phyloP scores from a whole-genome alignment of 1,284 basidiomycete genomes.

The Trametes polyzona region DNA sequence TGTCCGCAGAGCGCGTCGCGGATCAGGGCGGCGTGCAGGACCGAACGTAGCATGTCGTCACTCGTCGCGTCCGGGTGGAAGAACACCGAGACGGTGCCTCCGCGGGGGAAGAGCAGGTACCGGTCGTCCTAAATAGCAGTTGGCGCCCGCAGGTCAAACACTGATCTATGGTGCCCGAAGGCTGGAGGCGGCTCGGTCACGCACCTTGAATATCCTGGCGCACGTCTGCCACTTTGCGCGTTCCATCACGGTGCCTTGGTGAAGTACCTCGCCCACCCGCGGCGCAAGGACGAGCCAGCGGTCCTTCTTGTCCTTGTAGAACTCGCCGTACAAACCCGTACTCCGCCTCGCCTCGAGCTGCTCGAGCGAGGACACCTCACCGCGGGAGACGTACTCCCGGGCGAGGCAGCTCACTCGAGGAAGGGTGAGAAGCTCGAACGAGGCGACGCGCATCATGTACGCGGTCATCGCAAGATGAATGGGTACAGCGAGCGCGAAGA shows the following conservation, averaged over 20 bases:
- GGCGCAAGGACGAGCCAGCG: constrained; percentile 31
- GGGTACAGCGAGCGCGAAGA: constrained; percentile 34
- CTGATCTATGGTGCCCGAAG: neutral
- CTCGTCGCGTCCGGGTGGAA: constrained; percentile 32
- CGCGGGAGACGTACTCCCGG: constrained; percentile 23
- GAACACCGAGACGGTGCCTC: constrained; percentile 27
- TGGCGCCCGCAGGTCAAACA: constrained; percentile 3
- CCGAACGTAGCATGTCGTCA: constrained; percentile 35
- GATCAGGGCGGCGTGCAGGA: constrained; percentile 34
- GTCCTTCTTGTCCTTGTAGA: constrained; percentile 32
- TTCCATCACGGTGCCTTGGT: constrained; percentile 18
- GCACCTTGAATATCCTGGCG: constrained; percentile 32
- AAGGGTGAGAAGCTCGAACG: constrained; percentile 37
- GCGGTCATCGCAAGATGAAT: constrained; percentile 31
- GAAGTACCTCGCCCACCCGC: constrained; percentile 31
- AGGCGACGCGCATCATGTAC: constrained; percentile 36
- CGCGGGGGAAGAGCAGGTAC: constrained; percentile 34
- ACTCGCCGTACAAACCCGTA: constrained; percentile 38
- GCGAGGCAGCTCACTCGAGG: constrained; percentile 33
- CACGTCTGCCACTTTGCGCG: constrained; percentile 31
- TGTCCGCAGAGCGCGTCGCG: constrained; percentile 15
- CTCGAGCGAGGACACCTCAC: constrained; percentile 23
- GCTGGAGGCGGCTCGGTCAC: constrained; percentile 8
- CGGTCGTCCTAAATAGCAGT: constrained; percentile 28
- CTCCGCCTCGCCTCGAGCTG: constrained; percentile 25